Evolutionary conservation across 371 early-diverging fungal species (phyloP).

Genomic region (Coemansia sp.): DNA sequence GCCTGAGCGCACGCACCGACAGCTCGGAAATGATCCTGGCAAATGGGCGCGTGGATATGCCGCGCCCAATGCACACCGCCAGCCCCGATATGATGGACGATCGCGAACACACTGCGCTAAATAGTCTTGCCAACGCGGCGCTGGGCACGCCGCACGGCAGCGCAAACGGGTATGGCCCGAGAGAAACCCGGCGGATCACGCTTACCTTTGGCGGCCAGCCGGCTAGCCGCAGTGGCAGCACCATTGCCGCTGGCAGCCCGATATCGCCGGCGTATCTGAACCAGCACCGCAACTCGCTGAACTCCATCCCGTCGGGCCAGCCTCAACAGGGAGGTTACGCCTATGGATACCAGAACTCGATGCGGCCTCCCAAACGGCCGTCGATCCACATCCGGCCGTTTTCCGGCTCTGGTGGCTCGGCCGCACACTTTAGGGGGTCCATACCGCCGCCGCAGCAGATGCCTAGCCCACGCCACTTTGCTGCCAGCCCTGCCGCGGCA

Average conservation of each 20-base stretch:
- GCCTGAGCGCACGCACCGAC: neutral
- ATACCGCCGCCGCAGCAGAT: neutral
- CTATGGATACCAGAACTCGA: neutral
- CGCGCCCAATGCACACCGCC: neutral
- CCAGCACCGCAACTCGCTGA: slow-evolving; percentile 5
- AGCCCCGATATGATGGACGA: neutral
- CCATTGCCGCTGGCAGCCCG: neutral
- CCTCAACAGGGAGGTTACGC: neutral
- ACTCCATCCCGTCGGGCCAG: neutral
- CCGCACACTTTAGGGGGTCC: neutral
- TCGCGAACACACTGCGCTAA: neutral
- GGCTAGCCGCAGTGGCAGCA: neutral
- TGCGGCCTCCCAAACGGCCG: slow-evolving; percentile 14
- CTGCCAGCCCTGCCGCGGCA: neutral
- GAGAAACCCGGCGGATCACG: slow-evolving; percentile 2
- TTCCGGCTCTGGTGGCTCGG: neutral
- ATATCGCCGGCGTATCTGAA: slow-evolving; percentile 5
- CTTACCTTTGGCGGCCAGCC: slow-evolving; percentile 3
- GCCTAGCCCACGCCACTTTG: neutral
- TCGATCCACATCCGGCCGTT: slow-evolving; percentile 34
- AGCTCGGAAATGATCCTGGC: slow-evolving; percentile 11
- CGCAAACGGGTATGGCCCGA: neutral
- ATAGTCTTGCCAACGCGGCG: neutral
- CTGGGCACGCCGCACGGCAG: neutral
- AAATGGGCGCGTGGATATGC: slow-evolving; percentile 1